Evolutionary conservation across 495 filamentous ascomycete species (phyloP), one percentile per base, ranked within the genome.

Genomic region (Penicillium goetzii): DNA sequence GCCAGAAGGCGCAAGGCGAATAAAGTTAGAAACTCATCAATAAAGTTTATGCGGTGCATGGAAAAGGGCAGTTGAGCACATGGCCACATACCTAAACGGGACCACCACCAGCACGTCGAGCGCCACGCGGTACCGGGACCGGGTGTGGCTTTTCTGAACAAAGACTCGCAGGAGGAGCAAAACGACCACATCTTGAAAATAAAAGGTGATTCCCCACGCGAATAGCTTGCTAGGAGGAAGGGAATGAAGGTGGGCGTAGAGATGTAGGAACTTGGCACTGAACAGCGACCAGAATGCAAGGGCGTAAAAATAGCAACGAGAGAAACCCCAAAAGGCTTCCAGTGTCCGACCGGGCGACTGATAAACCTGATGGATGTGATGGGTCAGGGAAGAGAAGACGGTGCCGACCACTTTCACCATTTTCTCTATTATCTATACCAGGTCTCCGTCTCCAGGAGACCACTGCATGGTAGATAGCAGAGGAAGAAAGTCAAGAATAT

Each of bases 181-280:
- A n/a, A 76, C 56, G 1, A 68, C 58, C 26, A 78, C 73, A 78
- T 79, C 77, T 61, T 79, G 75, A 23, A 72, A 72, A 60, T 76
- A 78, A 77, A 79, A 79, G 4, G 77, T 77, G 21, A 73, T 47
- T 1, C 74, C 74, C 75, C 77, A 79, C 7, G 72, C 47, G 26
- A 74, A 38, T 41, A 79, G 68, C 51, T 74, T 70, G 12, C 50
- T n/a, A 2, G 62, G 33, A 2, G 77, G 74, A 12, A 79, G 62
- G 0, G 77, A 78, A 47, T 74, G 61, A 30, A 76, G 38, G 52
- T 79, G 77, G 49, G 75, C 73, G 62, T 73, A 77, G 56, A 79
- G 66, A 71, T 79, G 77, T 9, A 77, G 60, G 6, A 74, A 4
- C 58, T 79, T 79, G 11, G 77, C 72, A 28, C 63, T 41, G 56